Conservation (phyloP, 1,139 yeast species). For the Candida sp. region DNA sequence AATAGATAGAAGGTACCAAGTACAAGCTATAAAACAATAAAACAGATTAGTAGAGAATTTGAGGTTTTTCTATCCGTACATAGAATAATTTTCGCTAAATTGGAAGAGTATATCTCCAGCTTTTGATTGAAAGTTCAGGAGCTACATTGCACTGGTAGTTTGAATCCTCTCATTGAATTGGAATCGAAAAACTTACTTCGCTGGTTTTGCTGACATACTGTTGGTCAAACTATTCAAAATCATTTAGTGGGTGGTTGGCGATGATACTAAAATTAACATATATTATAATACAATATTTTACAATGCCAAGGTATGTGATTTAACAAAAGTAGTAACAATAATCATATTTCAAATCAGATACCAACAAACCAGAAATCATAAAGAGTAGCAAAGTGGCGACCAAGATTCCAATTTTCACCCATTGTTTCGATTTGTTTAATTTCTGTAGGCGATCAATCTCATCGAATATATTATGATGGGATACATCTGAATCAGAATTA, state of each 20-base stretch:
- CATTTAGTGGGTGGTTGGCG: too few relatives aligned
- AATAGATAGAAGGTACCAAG: not conserved
- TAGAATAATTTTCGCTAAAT: too few relatives aligned
- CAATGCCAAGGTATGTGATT: not conserved
- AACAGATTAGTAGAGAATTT: too few relatives aligned
- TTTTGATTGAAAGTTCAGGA: too few relatives aligned
- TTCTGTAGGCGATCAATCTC: constrained; percentile 6
- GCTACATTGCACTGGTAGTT: too few relatives aligned
- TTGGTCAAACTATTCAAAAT: too few relatives aligned
- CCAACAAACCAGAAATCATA: constrained; percentile 18
- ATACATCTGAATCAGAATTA: not conserved
- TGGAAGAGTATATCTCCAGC: too few relatives aligned
- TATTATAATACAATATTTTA: constrained; percentile 3
- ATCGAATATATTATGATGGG: constrained; percentile 4
- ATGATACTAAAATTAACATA: not conserved
- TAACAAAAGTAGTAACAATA: constrained; percentile 39
- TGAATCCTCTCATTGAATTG: too few relatives aligned
- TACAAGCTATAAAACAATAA: too few relatives aligned
- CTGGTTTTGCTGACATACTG: too few relatives aligned
- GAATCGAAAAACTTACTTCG: too few relatives aligned
- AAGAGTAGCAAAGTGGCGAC: constrained; percentile 10
- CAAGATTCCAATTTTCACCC: constrained; percentile 5
- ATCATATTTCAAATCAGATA: constrained; percentile 29
- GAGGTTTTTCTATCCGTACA: too few relatives aligned
- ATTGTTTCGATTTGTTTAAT: constrained; percentile 2